Base-by-base conservation (phyloP, 441 rosid genomes). In the Populus trichocarpa region DNA sequence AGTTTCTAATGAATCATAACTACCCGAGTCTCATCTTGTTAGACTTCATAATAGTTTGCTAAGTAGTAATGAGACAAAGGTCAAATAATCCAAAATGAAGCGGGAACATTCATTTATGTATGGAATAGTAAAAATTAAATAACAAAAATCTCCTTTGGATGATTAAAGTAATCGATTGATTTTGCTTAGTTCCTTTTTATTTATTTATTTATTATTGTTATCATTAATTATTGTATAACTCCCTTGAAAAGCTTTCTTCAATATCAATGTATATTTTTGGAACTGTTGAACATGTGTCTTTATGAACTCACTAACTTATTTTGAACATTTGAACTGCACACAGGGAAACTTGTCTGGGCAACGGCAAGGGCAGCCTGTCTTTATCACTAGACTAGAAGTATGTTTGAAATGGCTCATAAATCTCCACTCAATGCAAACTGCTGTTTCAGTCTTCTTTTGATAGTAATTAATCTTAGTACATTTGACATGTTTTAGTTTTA, bases 311-410 rank as follows among this genome's bases (percentile, higher is more conserved):
- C 72, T 80, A 50, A 82, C 57, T 79, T 73, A 30, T 18, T 75
- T 73, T 84, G 59, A 78, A 66, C 79, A 38, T 9, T 79, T 42
- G 78, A 82, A 78, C 74, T 75, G 77, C 72, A 69, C 84, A 81
- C 88, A 96, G 99, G 99, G 98, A 81, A 92, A 85, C 86, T 87
- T 96, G 84, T 94, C 93, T 50, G 98, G 98, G 71, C 97, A 93
- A 85, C 88, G 98, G 80, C 98, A 96, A 85, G 95, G 99, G 77
- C 99, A 96, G 83, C 98, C 98, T 64, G 97, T 96, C 79, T 94
- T 93, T 70, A 94, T 96, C 84, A 94, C 99, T 84, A 90, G 87
- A 85, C 85, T 96, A 83, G 99, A 94, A 88, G 99, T 96, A 87
- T 82, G 92, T 83, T 22, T 57, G 67, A 59, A 71, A 59, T 70